phyloP scores from a whole-genome alignment of 768 basidiomycete genomes.

The Pisolithus microcarpus region DNA sequence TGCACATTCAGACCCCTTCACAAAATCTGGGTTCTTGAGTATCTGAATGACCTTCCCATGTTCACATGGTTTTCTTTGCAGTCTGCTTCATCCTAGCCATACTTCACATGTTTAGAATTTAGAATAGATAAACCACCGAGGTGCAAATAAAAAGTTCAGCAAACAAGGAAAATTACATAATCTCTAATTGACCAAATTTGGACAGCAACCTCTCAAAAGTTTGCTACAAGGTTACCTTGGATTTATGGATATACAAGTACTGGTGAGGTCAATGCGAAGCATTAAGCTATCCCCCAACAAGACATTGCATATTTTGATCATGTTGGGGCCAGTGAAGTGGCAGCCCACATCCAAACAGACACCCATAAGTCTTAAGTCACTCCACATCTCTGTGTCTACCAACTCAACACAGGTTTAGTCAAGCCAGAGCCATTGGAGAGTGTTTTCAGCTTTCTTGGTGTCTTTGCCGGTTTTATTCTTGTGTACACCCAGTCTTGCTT shows the following conservation, averaged over 20 bases:
- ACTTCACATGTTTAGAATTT: too few species aligned
- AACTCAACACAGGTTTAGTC: constrained; percentile 53
- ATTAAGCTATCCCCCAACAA: constrained; percentile 74
- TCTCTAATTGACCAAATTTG: too few species aligned
- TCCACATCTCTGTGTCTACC: not conserved
- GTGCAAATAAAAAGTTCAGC: too few species aligned
- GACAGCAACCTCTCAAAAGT: too few species aligned
- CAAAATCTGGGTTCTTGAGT: too few species aligned
- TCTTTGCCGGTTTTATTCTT: constrained; percentile 73
- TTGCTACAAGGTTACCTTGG: constrained; percentile 45
- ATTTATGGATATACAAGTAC: constrained; percentile 55
- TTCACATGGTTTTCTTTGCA: too few species aligned
- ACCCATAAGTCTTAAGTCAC: constrained; percentile 50
- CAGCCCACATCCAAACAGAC: constrained; percentile 37
- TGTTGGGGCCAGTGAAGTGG: constrained; percentile 88
- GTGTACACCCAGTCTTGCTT: constrained; percentile 66
- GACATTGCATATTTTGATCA: constrained; percentile 87
- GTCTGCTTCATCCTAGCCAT: too few species aligned
- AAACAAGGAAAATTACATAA: too few species aligned
- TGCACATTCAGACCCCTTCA: too few species aligned
- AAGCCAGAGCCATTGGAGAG: constrained; percentile 91
- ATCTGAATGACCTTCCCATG: too few species aligned
- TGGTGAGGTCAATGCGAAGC: constrained; percentile 74
- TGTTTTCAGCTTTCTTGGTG: constrained; percentile 59
- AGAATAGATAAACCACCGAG: too few species aligned